Percentiles rank a stretch among this genome's conserved stretches.
Evolutionary conservation across 768 basidiomycete genomes (phyloP).

Genomic region (Hericium rajendrae): DNA sequence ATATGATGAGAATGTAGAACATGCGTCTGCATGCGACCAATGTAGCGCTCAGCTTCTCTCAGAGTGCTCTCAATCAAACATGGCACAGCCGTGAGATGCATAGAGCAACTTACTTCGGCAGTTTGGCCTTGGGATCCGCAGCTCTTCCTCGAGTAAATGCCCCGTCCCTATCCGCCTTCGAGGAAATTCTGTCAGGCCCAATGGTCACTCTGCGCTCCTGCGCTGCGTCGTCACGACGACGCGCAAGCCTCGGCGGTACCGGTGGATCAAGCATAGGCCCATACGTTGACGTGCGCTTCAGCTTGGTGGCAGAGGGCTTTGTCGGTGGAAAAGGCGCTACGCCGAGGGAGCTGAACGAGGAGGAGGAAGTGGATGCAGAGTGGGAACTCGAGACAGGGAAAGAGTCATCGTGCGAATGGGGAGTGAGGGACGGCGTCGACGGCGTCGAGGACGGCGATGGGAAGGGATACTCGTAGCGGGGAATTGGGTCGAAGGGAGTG

Average conservation of each 20-base stretch:
- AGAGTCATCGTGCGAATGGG: background rate
- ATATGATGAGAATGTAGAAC: too few relatives aligned
- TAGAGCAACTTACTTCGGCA: too few relatives aligned
- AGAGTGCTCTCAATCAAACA: too few relatives aligned
- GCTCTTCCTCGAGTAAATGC: too few relatives aligned
- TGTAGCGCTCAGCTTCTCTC: too few relatives aligned
- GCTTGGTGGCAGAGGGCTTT: background rate
- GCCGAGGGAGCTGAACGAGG: background rate
- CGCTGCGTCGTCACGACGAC: background rate
- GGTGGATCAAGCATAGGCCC: background rate
- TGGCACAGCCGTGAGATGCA: too few relatives aligned
- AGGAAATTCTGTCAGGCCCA: too few relatives aligned
- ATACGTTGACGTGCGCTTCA: background rate
- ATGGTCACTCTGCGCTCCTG: background rate
- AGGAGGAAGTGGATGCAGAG: background rate
- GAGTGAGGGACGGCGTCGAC: background rate
- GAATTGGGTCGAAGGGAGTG: slow-evolving; percentile 4
- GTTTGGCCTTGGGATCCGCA: too few relatives aligned
- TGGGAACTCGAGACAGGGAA: background rate
- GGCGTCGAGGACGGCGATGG: background rate
- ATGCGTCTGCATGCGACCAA: too few relatives aligned
- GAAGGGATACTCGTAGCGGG: slow-evolving; percentile 4
- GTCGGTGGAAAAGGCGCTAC: background rate
- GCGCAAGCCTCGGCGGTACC: background rate
- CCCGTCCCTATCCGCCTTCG: too few relatives aligned